A percentile compares a stretch with the other conserved stretches of the same genome.
These are phyloP conservation scores for Plantago ovata DNA, from an alignment of 257 asterid species.

Conservation along the genomic window DNA sequence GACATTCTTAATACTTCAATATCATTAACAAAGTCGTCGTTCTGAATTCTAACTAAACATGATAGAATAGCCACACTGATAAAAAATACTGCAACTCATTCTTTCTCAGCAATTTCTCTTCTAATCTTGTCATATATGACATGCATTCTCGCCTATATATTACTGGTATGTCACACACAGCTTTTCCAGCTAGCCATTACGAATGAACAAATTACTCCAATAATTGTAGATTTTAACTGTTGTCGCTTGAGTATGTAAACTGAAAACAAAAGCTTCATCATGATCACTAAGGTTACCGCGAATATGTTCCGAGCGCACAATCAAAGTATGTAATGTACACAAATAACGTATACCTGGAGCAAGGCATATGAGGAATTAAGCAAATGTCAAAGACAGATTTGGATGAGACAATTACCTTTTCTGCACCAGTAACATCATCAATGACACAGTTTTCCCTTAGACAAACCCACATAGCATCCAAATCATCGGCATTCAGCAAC, in stretches of 20 bases:
- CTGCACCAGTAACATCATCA: slow-evolving; percentile 99
- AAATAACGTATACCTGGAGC: no score
- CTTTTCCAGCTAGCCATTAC: no score
- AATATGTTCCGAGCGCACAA: neutral
- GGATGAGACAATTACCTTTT: slow-evolving; percentile 55
- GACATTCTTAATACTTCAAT: no score
- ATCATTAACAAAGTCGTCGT: no score
- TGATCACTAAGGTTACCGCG: slow-evolving; percentile 2
- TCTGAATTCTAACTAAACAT: no score
- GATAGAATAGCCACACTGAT: no score
- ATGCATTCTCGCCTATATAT: neutral
- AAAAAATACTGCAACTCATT: no score
- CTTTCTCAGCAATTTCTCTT: no score
- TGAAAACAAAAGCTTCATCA: neutral
- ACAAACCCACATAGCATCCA: slow-evolving; percentile 99
- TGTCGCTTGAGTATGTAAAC: neutral
- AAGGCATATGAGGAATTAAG: neutral
- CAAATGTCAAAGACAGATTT: neutral
- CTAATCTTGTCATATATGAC: neutral
- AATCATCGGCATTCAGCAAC: slow-evolving; percentile 95
- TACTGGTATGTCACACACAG: no score
- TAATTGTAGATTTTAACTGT: neutral
- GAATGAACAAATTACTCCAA: neutral
- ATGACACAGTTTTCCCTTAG: slow-evolving; percentile 96
- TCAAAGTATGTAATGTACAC: no score